Conservation (phyloP, 2,329 filamentous ascomycete species). For the Verticillium dahliae region DNA sequence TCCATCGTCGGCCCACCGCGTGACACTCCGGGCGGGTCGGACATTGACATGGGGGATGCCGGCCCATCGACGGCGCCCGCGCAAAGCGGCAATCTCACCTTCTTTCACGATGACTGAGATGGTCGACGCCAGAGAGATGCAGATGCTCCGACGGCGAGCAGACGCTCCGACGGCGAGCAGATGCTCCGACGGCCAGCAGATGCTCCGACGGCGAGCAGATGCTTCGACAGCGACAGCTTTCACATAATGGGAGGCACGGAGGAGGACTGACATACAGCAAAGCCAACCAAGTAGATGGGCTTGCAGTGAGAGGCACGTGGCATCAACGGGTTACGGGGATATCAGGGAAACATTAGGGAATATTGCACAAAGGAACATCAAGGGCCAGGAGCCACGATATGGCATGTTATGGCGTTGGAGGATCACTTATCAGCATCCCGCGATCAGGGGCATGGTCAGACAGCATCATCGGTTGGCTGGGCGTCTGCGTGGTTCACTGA, state of each 20-base stretch:
- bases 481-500: background rate
- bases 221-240: background rate
- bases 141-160: too few species aligned
- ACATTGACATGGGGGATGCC: slow-evolving; percentile 51
- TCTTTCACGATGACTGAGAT: slow-evolving; percentile 41
- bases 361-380: background rate
- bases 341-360: background rate
- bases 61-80: slow-evolving; percentile 49
- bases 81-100: slow-evolving; percentile 37
- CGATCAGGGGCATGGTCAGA: background rate
- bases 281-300: background rate
- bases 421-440: background rate
- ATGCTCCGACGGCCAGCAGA: too few species aligned
- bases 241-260: background rate
- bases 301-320: background rate
- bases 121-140: background rate
- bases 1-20: slow-evolving; percentile 21
- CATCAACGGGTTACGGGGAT: background rate
- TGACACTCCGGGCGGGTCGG: slow-evolving; percentile 30
- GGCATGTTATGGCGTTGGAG: background rate
- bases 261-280: background rate
- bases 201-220: too few species aligned
- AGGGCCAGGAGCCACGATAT: background rate
- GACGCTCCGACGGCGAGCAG: too few species aligned
- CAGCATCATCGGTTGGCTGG: background rate